Conservation (phyloP, 306 rosid genomes). For the Prosopis cineraria region DNA sequence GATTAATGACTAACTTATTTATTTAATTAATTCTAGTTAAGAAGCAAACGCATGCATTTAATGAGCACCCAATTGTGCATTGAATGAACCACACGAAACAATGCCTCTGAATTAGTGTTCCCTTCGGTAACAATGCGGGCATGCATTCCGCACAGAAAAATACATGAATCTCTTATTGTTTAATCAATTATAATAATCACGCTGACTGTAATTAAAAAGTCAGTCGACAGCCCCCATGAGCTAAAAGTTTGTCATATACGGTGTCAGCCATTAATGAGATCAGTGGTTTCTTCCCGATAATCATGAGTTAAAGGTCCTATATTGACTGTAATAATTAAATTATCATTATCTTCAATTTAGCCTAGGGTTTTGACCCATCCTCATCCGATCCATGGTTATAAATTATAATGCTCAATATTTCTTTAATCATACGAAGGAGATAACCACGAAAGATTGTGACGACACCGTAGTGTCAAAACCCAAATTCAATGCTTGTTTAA, state of each 20-base stretch:
- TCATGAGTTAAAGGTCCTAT: conserved; percentile 37
- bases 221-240: conserved; percentile 15
- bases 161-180: neutral
- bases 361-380: conserved; percentile 55
- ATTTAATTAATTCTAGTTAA: neutral
- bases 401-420: neutral
- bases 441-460: no score
- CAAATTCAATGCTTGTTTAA: neutral
- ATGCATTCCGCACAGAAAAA: conserved; percentile 32
- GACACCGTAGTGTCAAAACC: neutral
- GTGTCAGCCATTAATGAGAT: conserved; percentile 44
- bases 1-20: neutral
- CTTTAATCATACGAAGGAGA: conserved; percentile 20
- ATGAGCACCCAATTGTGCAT: conserved; percentile 39
- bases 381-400: conserved; percentile 36
- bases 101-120: conserved; percentile 46
- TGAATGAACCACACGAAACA: conserved; percentile 51
- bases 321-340: conserved; percentile 26
- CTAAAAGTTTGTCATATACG: conserved; percentile 27
- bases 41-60: conserved; percentile 45
- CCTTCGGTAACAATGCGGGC: conserved; percentile 9
- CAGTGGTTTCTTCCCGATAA: conserved; percentile 43
- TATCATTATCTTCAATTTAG: conserved; percentile 35
- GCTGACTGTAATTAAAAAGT: conserved; percentile 14
- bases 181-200: conserved; percentile 1